These are phyloP conservation scores for Chaetomium tenue DNA, from an alignment of 495 filamentous ascomycete genomes.

Conservation along the genomic window DNA sequence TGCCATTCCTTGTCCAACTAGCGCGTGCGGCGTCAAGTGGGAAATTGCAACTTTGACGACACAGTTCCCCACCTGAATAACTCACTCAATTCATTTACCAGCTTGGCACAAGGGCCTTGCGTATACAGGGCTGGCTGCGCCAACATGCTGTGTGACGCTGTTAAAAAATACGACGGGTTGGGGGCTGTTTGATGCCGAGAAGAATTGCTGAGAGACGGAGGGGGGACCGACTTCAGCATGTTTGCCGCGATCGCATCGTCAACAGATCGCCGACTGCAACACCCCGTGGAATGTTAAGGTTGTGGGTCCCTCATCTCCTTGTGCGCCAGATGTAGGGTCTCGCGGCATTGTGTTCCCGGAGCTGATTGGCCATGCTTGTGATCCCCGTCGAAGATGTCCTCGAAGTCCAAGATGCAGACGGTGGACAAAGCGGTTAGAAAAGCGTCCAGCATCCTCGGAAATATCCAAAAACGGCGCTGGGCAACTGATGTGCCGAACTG, in stretches of 20 bases:
- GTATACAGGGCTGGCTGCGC: too few relatives aligned
- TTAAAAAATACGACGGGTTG: too few relatives aligned
- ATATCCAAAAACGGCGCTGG: too few relatives aligned
- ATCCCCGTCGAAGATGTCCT: background rate
- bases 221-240: too few relatives aligned
- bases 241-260: background rate
- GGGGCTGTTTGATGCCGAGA: background rate
- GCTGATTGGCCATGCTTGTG: background rate
- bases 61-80: background rate
- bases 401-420: background rate
- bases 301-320: slow-evolving; percentile 7
- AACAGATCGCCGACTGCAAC: background rate
- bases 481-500: too few relatives aligned
- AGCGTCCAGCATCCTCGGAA: too few relatives aligned
- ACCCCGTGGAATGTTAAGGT: slow-evolving; percentile 14
- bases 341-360: background rate
- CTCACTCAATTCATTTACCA: background rate
- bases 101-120: background rate
- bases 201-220: background rate
- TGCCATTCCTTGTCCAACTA: slow-evolving; percentile 15
- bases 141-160: too few relatives aligned
- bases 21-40: slow-evolving; percentile 2
- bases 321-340: slow-evolving; percentile 1
- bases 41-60: slow-evolving; percentile 8
- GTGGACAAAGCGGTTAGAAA: background rate